Evolutionary conservation across 345 rosid genomes (phyloP), one percentile per base, ranked within the genome.

Genomic region (Pistacia vera): DNA sequence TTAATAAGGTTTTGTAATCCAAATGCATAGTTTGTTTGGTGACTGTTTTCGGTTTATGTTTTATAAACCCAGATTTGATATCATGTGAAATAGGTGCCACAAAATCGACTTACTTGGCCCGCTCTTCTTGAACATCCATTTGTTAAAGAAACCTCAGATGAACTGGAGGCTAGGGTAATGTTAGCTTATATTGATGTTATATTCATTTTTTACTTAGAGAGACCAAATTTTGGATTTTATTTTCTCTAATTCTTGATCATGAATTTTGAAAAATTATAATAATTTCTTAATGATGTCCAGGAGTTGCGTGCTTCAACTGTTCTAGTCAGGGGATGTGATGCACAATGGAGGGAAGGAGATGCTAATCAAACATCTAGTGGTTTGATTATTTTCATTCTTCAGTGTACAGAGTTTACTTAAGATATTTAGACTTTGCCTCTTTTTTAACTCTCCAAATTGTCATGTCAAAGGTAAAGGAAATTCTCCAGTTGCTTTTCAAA

Each of bases 41-140:
- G 46, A 71, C 51, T 66, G 17, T 38, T 25, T 57, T 66, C 33
- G 57, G 46, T 20, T 73, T 59, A 54, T 54, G 66, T 63, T 81
- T 76, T 58, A 1, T 33, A 63, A 48, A 44, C 18, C 59, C 66
- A 67, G 22, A 22, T 71, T 72, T 64, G 68, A 68, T 77, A 66
- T 81, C 62, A 52, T 85, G 77, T 11, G 20, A 81, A 81, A 81
- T 72, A 95, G 99, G 93, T 87, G 38, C 99, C 99, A 51, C 97
- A 93, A 81, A 89, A 87, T 83, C 92, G 99, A 69, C 79, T 96
- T 82, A 89, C 89, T 72, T 96, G 99, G 99, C 97, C 99, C 44
- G 88, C 89, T 69, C 98, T 96, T 75, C 98, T 90, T 74, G 95
- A 93, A 66, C 99, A 96, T 74, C 97, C 99, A 60, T 96, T 96